Evolutionary conservation across 2,329 filamentous ascomycete genomes (phyloP), one percentile per base, ranked within the genome.

Genomic region (Fusarium praegraminearum): DNA sequence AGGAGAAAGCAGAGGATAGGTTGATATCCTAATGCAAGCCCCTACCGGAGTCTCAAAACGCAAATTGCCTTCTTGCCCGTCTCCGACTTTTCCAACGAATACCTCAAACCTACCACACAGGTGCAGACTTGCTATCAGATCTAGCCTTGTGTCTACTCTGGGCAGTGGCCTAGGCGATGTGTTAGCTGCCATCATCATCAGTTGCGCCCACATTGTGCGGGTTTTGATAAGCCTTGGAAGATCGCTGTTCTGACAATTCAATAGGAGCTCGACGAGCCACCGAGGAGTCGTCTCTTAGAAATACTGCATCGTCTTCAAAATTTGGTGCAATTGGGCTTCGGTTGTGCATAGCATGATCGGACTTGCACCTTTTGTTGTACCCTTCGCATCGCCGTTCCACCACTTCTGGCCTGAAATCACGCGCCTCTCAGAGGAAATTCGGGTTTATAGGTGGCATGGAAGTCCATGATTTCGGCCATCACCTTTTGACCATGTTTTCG

Each of bases 1-100:
- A 77, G 82, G 49, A 78, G 80, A 59, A 83, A 81, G 69, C 81
- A 78, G 43, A 75, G 79, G 20, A 81, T 83, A 24, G 78, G 76
- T 1, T 77, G 20, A 65, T 10, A 9, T 13, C 9, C n/a, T 32
- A 18, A 12, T 22, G 10, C n/a, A 32, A 12, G 4, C 15, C 7
- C 26, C 2, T 15, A 10, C 13, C 5, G 15, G 13, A 47, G 3
- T 7, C 0, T 11, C 13, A 7, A 20, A 28, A 47, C 13, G 18
- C 8, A n/a, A 28, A 20, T 7, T 16, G 9, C 9, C n/a, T 36
- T 9, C 35, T 16, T n/a, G n/a, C 7, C 35, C 16, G 7, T n/a
- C 7, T 4, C 3, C 6, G 2, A 24, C 4, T 41, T 6, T 24
- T 8, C 38, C 20, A 15, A 2, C 4, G 3, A 24, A 24, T 15